Base-by-base conservation (phyloP, 345 rosid species). In the Fremontodendron californicum region DNA sequence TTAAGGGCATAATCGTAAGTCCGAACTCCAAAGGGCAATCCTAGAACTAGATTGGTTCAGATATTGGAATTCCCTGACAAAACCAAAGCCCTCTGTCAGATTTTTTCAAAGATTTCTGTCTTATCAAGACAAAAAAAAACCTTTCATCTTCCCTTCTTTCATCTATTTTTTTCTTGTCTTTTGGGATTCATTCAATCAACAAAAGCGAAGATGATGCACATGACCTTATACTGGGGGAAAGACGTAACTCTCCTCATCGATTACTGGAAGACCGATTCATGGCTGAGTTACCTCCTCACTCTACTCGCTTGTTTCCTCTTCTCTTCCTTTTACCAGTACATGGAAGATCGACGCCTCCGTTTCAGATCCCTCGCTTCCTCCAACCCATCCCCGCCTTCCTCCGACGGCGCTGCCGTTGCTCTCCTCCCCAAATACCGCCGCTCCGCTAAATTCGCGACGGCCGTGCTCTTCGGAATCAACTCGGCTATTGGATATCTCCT, bases 211-310 rank as follows among this genome's bases (percentile, higher is more conserved):
- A 94, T 94, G 98, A 94, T 92, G 96, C 98, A 91, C 91, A 94
- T 90, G 98, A 94, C 97, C 63, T 80, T 94, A 19, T 94, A 92
- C 82, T 92, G 98, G 98, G 82, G 94, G 57, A 81, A 80, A 68
- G 62, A 86, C 66, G 97, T 93, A 1, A 91, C 93, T 10, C 81
- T 94, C 76, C 88, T 94, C 65, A 67, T 94, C 82, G 87, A 82
- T 80, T 86, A 82, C 52, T 92, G 98, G 97, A 81, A 64, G 71
- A 92, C 98, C 16, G 83, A 87, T 58, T 86, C 95, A 45, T 90
- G 90, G 91, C 80, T 76, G 13, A 75, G 77, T 67, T 91, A 93
- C 93, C 54, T 86, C 52, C 84, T 93, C 82, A 81, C 98, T 51
- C 80, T 92, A 7, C 66, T 87, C 78, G 91, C 89, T 23, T 94